Evolutionary conservation across 306 rosid genomes (phyloP), one percentile per base, ranked within the genome.

Genomic region (Luffa acutangula): DNA sequence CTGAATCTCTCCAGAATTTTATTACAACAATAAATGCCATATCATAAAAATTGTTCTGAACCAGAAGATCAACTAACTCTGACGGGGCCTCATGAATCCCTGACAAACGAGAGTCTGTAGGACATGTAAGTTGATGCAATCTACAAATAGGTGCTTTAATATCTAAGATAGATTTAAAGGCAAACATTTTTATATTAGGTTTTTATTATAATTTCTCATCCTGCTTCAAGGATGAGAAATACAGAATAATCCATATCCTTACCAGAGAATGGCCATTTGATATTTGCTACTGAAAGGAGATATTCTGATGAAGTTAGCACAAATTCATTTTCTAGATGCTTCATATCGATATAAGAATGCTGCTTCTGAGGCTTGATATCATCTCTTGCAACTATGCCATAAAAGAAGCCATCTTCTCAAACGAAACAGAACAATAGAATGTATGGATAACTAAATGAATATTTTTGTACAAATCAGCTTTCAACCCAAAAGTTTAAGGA

Each of bases 241-340:
- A 81, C 79, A 71, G 31, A 71, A 41, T 67, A 63, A 53, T 14
- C 75, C 25, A 43, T 63, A 59, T 64, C 78, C 81, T 91, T 87
- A 91, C 98, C 97, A 75, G 91, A 78, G 82, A 79, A 90, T 80
- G 87, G 81, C 91, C 91, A 88, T 79, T 87, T 91, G 70, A 92
- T 87, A 83, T 93, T 88, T 84, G 85, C 88, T 64, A 89, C 69
- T 2, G 96, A 89, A 75, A 95, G 97, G 84, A 84, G 84, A 88
- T 89, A 90, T 84, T 92, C 97, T 45, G 97, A 97, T 25, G 92
- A 92, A 42, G 97, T 86, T 75, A 95, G 91, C 79, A 91, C 87
- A 87, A 82, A 92, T 81, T 95, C 97, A 17, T 91, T 80, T 87
- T 95, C 97, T 64, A 95, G 91, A 81, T 88, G 87, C 87, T 91